Evolutionary conservation across 345 rosid genomes (phyloP), one percentile per base, ranked within the genome.

Genomic region (Eucalyptus sp.): DNA sequence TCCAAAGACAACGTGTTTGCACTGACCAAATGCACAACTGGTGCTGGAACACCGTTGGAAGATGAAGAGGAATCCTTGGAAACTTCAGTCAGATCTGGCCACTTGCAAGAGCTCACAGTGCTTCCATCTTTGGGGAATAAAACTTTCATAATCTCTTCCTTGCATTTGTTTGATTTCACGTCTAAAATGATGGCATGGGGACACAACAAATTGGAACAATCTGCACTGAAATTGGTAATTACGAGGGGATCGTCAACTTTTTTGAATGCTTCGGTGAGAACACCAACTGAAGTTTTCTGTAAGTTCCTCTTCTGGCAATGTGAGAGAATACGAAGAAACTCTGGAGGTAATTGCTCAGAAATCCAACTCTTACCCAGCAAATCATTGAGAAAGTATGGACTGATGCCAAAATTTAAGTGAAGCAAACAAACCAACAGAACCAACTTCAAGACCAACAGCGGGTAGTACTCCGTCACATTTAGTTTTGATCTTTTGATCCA

Each of bases 331-430:
- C 60, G 86, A 79, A 4, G 88, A n/a, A 93, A 90, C 5, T 89
- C 89, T 44, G 15, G 7, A 13, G 95, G 93, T 58, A 91, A 86
- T 33, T n/a, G 37, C 43, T 86, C 50, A 10, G 89, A 88, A 44
- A 92, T 88, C 80, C 60, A 5, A 16, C 20, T 87, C 52, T 20
- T 86, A 49, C 87, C 31, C 81, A 92, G 89, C 89, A 91, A 87
- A 18, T 89, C 76, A 18, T 20, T 25, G 46, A 92, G 92, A 27
- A 90, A 58, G 25, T 90, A 16, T 10, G 46, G n/a, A 58, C 79
- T 50, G 37, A 15, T n/a, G 56, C 90, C 89, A 54, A 91, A 94
- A 88, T 93, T 94, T 88, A 92, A 56, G 66, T 83, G 87, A 56
- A 52, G 58, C 58, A 52, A 52, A 52, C 24, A 52, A 18, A 52